Base-by-base conservation (phyloP, 305 asterid genomes). In the Fraxinus ornus region DNA sequence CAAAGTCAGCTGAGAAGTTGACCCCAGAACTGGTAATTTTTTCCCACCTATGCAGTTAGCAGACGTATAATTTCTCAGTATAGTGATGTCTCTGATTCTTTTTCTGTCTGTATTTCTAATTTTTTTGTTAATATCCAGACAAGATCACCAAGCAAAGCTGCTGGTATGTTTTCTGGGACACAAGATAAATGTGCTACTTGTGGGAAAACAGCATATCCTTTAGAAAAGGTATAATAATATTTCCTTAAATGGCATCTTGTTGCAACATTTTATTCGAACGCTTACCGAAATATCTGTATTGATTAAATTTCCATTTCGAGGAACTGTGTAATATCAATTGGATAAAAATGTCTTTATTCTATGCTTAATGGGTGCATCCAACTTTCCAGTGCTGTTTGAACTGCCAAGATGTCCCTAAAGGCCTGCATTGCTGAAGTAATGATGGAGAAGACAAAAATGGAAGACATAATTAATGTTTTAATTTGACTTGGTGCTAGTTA, bases 181-280 rank as follows among this genome's bases (percentile, higher is more conserved):
- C 90, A 88, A 84, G 98, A 94, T 2, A 94, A 92, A 86, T 94
- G 97, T 84, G 90, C 90, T 0, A 91, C 85, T 10, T 93, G 98
- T 81, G 86, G 88, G 22, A 94, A 92, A 83, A 89, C 93, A 3
- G 98, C 93, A 3, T 94, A 93, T 81, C 97, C 98, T 1, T 81
- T 94, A 8, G 98, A 94, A 82, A 94, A 94, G 95, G 97, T 93
- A 84, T 22, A 1, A 22, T 26, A 24, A 44, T 4, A 7, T 49
- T 28, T 70, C 36, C 13, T 68, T 28, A 26, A 28, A 28, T 26
- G 36, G n/a, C 73, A 64, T 26, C 36, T 64, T 26, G 35, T 26
- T 64, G 33, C 73, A 24, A 64, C 17, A 26, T 64, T 64, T 64
- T 24, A 24, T 64, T 64, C 1, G 33, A 64, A 8, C 19, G 12